Percentiles rank a stretch among this genome's conserved stretches.
Evolutionary conservation across 371 early-diverging fungal genomes (phyloP).

Genomic region (Circinella umbellata): DNA sequence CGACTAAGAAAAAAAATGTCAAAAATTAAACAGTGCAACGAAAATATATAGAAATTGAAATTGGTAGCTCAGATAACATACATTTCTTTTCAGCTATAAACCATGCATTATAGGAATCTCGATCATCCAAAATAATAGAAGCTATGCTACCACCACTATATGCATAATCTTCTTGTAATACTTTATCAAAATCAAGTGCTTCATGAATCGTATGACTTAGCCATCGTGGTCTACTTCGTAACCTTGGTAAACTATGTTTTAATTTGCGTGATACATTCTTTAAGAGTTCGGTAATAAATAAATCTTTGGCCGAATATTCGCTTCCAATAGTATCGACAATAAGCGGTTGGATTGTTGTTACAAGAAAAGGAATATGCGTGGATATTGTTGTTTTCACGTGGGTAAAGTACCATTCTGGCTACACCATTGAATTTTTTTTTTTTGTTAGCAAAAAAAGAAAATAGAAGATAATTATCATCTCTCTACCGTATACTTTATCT

Average conservation of each 20-base stretch:
- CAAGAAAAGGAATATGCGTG: constrained; percentile 38
- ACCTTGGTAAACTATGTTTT: constrained; percentile 54
- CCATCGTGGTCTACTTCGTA: constrained; percentile 61
- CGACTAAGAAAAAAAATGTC: constrained; percentile 40
- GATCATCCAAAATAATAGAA: constrained; percentile 58
- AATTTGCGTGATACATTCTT: constrained; percentile 70
- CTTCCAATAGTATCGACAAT: constrained; percentile 16
- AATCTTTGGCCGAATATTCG: constrained; percentile 56
- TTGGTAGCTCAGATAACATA: constrained; percentile 31
- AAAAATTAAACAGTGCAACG: not conserved
- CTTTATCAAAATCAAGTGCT: constrained; percentile 75
- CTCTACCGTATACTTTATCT: no score
- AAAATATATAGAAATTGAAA: not conserved
- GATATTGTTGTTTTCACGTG: constrained; percentile 68
- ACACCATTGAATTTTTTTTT: not conserved
- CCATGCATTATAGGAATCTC: constrained; percentile 73
- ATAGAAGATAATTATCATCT: no score
- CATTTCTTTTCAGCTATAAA: constrained; percentile 72
- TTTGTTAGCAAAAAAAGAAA: no score
- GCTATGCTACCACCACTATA: constrained; percentile 61
- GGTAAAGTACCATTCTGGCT: constrained; percentile 88
- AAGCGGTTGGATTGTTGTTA: constrained; percentile 47
- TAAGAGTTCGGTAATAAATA: constrained; percentile 70
- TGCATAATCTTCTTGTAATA: constrained; percentile 68
- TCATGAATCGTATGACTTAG: constrained; percentile 79